Evolutionary conservation across 495 filamentous ascomycete species (phyloP).

Genomic region (Talaromyces nanjingensis): DNA sequence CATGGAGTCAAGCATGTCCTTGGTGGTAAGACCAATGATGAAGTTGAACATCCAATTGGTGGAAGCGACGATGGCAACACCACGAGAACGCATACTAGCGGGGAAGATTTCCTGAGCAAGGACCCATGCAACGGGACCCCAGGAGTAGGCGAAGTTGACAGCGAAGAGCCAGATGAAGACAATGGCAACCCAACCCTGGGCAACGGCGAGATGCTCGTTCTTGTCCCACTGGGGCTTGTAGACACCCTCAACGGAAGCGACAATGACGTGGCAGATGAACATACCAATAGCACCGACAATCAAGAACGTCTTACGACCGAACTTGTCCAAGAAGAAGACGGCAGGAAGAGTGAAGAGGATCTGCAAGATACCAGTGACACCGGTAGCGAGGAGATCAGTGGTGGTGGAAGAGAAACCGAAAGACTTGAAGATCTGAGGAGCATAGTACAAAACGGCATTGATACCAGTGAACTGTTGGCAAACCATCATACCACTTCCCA

Average conservation of each 20-base stretch:
- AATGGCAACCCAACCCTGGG: slow-evolving; percentile 35
- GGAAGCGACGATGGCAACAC: slow-evolving; percentile 33
- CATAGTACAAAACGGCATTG: slow-evolving; percentile 58
- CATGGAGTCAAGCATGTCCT: slow-evolving; percentile 26
- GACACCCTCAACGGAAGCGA: slow-evolving; percentile 32
- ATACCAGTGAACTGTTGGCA: slow-evolving; percentile 63
- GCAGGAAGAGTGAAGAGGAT: slow-evolving; percentile 64
- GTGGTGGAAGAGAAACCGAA: slow-evolving; percentile 38
- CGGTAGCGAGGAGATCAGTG: slow-evolving; percentile 60
- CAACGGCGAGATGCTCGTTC: slow-evolving; percentile 16
- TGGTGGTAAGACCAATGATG: slow-evolving; percentile 33
- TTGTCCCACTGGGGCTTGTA: slow-evolving; percentile 25
- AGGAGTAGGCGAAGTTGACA: slow-evolving; percentile 38
- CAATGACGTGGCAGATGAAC: slow-evolving; percentile 50
- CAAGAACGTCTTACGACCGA: slow-evolving; percentile 68
- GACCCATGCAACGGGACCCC: slow-evolving; percentile 41
- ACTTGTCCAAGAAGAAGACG: slow-evolving; percentile 67
- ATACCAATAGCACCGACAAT: slow-evolving; percentile 67
- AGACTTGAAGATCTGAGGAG: slow-evolving; percentile 35
- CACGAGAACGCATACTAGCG: slow-evolving; percentile 36
- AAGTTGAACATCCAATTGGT: slow-evolving; percentile 45
- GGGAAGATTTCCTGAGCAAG: slow-evolving; percentile 40
- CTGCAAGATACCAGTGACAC: slow-evolving; percentile 69
- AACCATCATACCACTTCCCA: slow-evolving; percentile 40
- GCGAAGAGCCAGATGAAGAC: slow-evolving; percentile 40